These are phyloP conservation scores for Tetrapisispora fleetii DNA, from an alignment of 805 yeast species.

Conservation along the genomic window DNA sequence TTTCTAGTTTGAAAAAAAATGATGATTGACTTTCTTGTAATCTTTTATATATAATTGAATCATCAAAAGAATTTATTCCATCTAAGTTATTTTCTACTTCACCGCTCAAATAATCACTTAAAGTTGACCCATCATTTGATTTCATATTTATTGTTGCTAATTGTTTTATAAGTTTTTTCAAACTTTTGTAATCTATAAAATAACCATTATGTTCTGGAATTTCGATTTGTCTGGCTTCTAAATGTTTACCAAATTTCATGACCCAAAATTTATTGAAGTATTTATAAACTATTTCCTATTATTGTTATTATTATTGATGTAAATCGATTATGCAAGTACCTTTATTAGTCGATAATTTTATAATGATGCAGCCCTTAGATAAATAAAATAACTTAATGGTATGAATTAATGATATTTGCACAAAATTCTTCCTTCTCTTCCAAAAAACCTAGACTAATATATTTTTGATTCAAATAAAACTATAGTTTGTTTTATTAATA, in stretches of 20 bases:
- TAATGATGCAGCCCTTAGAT: too few species aligned
- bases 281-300: too few species aligned
- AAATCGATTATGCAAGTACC: too few species aligned
- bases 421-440: too few species aligned
- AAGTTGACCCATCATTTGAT: neutral
- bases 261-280: neutral
- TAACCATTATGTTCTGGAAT: slow-evolving; percentile 90
- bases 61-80: slow-evolving; percentile 13
- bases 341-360: too few species aligned
- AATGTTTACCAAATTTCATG: slow-evolving; percentile 89
- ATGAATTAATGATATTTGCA: too few species aligned
- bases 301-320: too few species aligned
- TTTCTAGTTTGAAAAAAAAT: slow-evolving; percentile 75
- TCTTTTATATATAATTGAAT: slow-evolving; percentile 35
- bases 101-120: neutral
- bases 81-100: neutral
- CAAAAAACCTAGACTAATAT: too few species aligned
- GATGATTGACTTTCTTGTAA: slow-evolving; percentile 87
- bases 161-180: slow-evolving; percentile 84
- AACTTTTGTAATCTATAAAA: slow-evolving; percentile 88
- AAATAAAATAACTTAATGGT: too few species aligned
- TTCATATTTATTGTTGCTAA: slow-evolving; percentile 34
- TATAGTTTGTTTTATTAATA: too few species aligned
- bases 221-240: slow-evolving; percentile 89
- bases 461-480: too few species aligned